Percentiles rank a stretch among this genome's conserved stretches.
Conservation (phyloP, 1,284 basidiomycete species). For the Mycosarcoma maydis region DNA sequence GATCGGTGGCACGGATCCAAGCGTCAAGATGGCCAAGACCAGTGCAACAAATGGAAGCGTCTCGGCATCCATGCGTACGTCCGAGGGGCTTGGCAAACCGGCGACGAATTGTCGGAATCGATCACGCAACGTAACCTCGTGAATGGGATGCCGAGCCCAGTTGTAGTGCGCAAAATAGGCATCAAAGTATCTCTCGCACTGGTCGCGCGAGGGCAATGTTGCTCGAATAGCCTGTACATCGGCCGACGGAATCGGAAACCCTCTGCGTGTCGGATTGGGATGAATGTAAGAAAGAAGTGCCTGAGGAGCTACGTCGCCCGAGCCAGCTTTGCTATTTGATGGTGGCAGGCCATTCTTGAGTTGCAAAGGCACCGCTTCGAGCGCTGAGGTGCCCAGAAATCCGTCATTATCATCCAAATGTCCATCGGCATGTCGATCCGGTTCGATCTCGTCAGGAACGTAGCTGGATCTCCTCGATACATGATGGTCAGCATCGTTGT, state of each 20-base stretch:
- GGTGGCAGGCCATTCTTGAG: slow-evolving; percentile 34
- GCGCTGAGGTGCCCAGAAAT: slow-evolving; percentile 39
- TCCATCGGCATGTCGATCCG: slow-evolving; percentile 33
- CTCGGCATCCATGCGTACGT: slow-evolving; percentile 41
- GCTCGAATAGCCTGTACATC: slow-evolving; percentile 45
- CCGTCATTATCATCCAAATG: slow-evolving; percentile 49
- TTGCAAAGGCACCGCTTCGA: slow-evolving; percentile 43
- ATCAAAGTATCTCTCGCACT: slow-evolving; percentile 49
- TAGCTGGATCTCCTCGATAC: slow-evolving; percentile 30
- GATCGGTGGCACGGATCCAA: slow-evolving; percentile 39
- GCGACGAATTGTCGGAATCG: slow-evolving; percentile 39
- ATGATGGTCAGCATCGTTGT: slow-evolving; percentile 12
- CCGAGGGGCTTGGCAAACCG: slow-evolving; percentile 26
- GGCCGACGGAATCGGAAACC: slow-evolving; percentile 42
- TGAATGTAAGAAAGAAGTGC: slow-evolving; percentile 39
- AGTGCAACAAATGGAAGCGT: slow-evolving; percentile 44
- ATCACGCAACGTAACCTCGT: slow-evolving; percentile 31
- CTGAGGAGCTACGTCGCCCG: slow-evolving; percentile 30
- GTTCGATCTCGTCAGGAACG: slow-evolving; percentile 33
- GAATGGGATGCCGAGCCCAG: slow-evolving; percentile 42
- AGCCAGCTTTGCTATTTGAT: slow-evolving; percentile 4
- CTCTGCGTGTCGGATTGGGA: slow-evolving; percentile 39
- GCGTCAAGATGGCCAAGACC: slow-evolving; percentile 38
- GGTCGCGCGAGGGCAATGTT: slow-evolving; percentile 31
- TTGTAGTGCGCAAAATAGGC: slow-evolving; percentile 49